Evolutionary conservation across 305 asterid genomes (phyloP), one percentile per base, ranked within the genome.

Genomic region (Fraxinus baroniana): DNA sequence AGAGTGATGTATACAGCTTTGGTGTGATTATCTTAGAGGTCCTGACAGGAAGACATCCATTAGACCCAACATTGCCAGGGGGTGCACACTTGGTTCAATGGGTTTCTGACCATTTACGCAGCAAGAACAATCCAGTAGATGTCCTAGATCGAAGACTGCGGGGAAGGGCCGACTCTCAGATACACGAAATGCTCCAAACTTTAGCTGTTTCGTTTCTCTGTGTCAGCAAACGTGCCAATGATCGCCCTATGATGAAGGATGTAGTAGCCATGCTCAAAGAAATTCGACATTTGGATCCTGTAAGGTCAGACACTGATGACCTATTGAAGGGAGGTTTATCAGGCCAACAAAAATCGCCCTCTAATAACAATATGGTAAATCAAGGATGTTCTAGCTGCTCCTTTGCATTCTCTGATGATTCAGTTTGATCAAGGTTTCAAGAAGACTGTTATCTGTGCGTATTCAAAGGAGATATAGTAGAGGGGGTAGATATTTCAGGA

Each of bases 101-200:
- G 99, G 93, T 93, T 39, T 94, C 92, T 0, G 89, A 93, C 55
- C 95, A 96, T 44, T 86, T 94, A 86, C 92, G 91, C 76, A 76
- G 84, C 79, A 95, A 91, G 88, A 71, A 70, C 5, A 93, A 94
- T 81, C 95, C 95, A 0, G 86, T 82, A 39, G 95, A 93, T 66
- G 87, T 94, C 71, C 94, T 96, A 73, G 99, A 96, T 88, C 95
- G 95, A 1, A 96, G 89, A 90, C 93, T 96, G 33, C 88, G 95
- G 90, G 98, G 99, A 13, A 89, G 97, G 76, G 94, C 98, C 5
- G 98, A 94, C 81, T 97, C 96, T 9, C 94, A 94, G 85, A 91
- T 93, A 94, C 98, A 96, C 17, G 99, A 96, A 86, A 93, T 96
- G 98, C 92, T 94, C 55, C 99, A 96, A 79, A 92, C 97, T 10